Conservation (phyloP, 192 early-diverging fungal species). For the Backusella psychrophila region DNA sequence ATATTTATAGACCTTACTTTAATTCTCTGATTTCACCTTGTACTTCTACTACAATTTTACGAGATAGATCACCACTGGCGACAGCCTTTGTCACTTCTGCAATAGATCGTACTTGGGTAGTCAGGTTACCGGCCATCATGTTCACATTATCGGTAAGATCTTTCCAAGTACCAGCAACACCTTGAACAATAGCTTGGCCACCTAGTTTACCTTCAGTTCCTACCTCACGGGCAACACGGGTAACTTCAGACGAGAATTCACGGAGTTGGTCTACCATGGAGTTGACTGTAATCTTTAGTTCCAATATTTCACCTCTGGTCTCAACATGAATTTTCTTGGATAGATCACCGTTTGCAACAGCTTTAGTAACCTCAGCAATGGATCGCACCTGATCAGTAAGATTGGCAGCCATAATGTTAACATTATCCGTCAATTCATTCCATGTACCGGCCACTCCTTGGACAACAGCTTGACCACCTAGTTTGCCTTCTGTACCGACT, state of each 20-base stretch:
- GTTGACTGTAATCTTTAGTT: conserved; percentile 1
- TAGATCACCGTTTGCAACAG: conserved; percentile 51
- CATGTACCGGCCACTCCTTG: conserved; percentile 50
- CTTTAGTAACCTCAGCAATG: conserved; percentile 50
- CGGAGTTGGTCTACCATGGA: conserved; percentile 6
- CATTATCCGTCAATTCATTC: conserved; percentile 57
- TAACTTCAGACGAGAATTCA: conserved; percentile 49
- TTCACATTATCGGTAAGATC: conserved; percentile 11
- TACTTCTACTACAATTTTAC: background rate
- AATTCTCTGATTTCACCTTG: background rate
- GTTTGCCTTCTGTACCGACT: conserved; percentile 61
- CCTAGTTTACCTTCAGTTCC: conserved; percentile 68
- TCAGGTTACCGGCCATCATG: conserved; percentile 4
- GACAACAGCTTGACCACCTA: conserved; percentile 61
- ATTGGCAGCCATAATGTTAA: conserved; percentile 60
- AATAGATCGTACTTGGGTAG: conserved; percentile 8
- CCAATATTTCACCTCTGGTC: conserved; percentile 5
- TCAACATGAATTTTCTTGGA: conserved; percentile 22
- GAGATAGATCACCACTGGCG: background rate
- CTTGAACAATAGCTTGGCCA: conserved; percentile 52
- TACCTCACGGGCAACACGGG: conserved; percentile 68
- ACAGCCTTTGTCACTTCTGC: conserved; percentile 10
- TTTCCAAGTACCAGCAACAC: conserved; percentile 3
- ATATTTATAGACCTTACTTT: background rate
- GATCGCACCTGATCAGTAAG: conserved; percentile 50